A percentile compares a stretch with the other conserved stretches of the same genome.
Conservation (phyloP, 345 rosid genomes). For the Citrus maxima region DNA sequence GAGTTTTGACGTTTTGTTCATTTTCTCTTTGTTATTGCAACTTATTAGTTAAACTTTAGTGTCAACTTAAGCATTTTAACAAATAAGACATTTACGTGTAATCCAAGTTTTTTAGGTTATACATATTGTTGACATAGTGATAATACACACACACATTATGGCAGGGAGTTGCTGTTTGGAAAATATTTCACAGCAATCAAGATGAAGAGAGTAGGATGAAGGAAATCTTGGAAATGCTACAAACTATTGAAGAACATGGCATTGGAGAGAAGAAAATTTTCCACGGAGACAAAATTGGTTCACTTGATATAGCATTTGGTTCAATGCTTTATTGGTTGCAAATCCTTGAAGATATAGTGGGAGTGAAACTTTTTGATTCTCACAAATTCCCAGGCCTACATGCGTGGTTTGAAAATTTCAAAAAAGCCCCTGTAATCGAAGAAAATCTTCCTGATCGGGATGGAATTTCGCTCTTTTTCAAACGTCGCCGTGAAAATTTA, state of each 20-base stretch:
- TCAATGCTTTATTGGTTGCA: neutral
- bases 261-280: neutral
- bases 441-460: neutral
- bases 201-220: neutral
- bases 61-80: too few relatives aligned
- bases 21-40: too few relatives aligned
- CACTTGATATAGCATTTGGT: neutral
- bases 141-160: too few relatives aligned
- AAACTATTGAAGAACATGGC: neutral
- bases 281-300: neutral
- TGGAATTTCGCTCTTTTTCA: neutral
- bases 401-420: neutral
- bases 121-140: too few relatives aligned
- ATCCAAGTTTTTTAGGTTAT: neutral
- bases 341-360: neutral
- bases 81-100: too few relatives aligned
- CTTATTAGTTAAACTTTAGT: too few relatives aligned
- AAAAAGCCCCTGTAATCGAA: neutral
- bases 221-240: neutral
- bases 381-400: neutral
- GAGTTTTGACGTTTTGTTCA: too few relatives aligned
- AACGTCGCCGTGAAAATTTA: neutral
- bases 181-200: neutral
- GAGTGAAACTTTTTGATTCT: neutral
- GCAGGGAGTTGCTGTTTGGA: neutral